Base-by-base conservation (phyloP, 202 grass and related monocot species). In the Miscanthus sacchariflorus region DNA sequence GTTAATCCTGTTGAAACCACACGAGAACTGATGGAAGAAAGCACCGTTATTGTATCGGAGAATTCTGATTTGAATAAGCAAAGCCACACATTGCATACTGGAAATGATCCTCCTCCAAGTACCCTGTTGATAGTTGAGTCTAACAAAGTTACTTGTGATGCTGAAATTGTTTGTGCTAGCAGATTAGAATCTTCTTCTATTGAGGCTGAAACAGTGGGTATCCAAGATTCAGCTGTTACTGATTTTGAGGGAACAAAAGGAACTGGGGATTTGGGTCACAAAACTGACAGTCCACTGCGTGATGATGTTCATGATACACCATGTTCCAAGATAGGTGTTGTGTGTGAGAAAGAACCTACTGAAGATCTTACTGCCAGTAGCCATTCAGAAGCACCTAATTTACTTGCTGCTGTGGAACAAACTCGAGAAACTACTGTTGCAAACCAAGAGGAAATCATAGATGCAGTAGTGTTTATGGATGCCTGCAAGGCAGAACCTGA, bases 371-470 rank as follows among this genome's bases (percentile, higher is more conserved):
- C 33, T 44, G 35, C 17, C 8, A 2, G 23, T 61, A 36, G 18
- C 23, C 72, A 77, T 58, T 68, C 36, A 77, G 86, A 88, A 83
- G 61, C n/a, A 52, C 44, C 61, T 49, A 30, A 38, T 39, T 81
- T 72, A 69, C 33, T 77, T 82, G 61, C 33, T 84, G 43, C 45
- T 81, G 72, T 70, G 35, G 80, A 78, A 44, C 79, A 36, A 83
- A 70, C 25, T 83, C 86, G 44, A 83, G 80, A 70, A 71, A 42
- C 17, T 70, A 33, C 44, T 70, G 12, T 36, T 83, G 12, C 63
- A 38, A 48, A 77, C 36, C 42, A 72, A 80, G 75, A 79, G 49
- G 84, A 68, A 12, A 58, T 33, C 17, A 27, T 79, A 10, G 23
- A 86, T 3, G 23, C 71, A 35, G 45, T 65, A 45, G 52, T 36